phyloP scores from a whole-genome alignment of 2,329 filamentous ascomycete genomes.

The Sordariomycetes sp. region DNA sequence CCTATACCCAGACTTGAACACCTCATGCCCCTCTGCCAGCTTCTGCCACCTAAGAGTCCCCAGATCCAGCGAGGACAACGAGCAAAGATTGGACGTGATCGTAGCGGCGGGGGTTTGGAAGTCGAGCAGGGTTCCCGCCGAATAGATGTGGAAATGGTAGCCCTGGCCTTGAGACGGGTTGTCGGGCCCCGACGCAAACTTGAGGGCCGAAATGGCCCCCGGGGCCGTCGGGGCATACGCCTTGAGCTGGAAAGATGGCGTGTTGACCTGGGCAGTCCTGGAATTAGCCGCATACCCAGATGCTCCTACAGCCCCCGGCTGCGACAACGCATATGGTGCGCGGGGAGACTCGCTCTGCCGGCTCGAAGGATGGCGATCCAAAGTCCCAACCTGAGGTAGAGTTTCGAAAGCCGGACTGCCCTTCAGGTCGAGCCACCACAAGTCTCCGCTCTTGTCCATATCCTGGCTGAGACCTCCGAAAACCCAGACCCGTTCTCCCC shows the following conservation, averaged over 20 bases:
- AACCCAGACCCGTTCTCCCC: constrained; percentile 86
- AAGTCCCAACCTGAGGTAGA: constrained; percentile 43
- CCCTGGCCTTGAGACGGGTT: constrained; percentile 83
- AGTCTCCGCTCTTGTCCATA: constrained; percentile 92
- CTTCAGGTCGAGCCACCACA: constrained; percentile 96
- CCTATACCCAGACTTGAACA: constrained; percentile 83
- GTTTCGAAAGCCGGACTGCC: constrained; percentile 78
- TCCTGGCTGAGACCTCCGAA: constrained; percentile 91
- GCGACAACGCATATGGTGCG: constrained; percentile 35
- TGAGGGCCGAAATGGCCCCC: constrained; percentile 79
- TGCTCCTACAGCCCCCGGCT: constrained; percentile 41
- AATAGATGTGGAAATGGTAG: constrained; percentile 91
- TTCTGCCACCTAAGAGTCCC: constrained; percentile 88
- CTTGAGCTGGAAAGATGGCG: constrained; percentile 55
- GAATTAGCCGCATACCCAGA: constrained; percentile 60
- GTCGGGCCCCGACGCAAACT: constrained; percentile 72
- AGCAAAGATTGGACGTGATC: constrained; percentile 78
- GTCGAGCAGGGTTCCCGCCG: constrained; percentile 83
- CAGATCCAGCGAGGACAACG: constrained; percentile 79
- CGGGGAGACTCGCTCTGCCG: constrained; percentile 39
- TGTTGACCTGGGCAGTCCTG: constrained; percentile 54
- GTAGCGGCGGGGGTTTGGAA: constrained; percentile 89
- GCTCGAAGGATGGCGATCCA: constrained; percentile 33
- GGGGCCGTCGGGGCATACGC: constrained; percentile 76
- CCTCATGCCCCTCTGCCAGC: constrained; percentile 84